A percentile compares a stretch with the other conserved stretches of the same genome.
Evolutionary conservation across 495 filamentous ascomycete genomes (phyloP).

Genomic region (Halenospora varia): DNA sequence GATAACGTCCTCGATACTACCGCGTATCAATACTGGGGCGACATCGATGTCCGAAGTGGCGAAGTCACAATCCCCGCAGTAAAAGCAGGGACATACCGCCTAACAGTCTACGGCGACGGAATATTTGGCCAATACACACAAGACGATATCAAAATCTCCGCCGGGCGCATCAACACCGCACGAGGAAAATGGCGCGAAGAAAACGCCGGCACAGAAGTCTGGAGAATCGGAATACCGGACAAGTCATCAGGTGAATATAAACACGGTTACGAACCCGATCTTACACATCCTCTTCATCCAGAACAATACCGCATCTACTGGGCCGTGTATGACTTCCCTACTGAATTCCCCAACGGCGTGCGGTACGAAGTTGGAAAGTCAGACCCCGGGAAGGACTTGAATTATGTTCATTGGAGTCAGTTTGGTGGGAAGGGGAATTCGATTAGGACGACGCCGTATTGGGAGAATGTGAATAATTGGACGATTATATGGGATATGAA

Average conservation of each 20-base stretch:
- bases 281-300: slow-evolving; percentile 41
- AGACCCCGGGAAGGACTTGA: slow-evolving; percentile 40
- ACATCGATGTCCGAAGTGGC: slow-evolving; percentile 39
- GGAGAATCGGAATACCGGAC: slow-evolving; percentile 51
- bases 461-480: slow-evolving; percentile 47
- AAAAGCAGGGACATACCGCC: slow-evolving; percentile 46
- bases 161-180: slow-evolving; percentile 29
- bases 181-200: slow-evolving; percentile 43
- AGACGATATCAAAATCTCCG: slow-evolving; percentile 36
- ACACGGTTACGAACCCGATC: slow-evolving; percentile 42
- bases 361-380: slow-evolving; percentile 47
- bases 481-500: slow-evolving; percentile 46
- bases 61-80: slow-evolving; percentile 43
- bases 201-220: slow-evolving; percentile 46
- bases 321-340: slow-evolving; percentile 49
- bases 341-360: slow-evolving; percentile 48
- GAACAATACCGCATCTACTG: slow-evolving; percentile 51
- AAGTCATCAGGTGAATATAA: slow-evolving; percentile 52
- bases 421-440: slow-evolving; percentile 41
- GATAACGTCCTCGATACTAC: slow-evolving; percentile 46
- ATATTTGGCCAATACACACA: slow-evolving; percentile 50
- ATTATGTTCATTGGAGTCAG: slow-evolving; percentile 52
- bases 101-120: slow-evolving; percentile 53
- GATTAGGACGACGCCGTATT: slow-evolving; percentile 20
- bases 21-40: slow-evolving; percentile 55